phyloP scores from a whole-genome alignment of 768 basidiomycete species.

The Pisolithus albus region DNA sequence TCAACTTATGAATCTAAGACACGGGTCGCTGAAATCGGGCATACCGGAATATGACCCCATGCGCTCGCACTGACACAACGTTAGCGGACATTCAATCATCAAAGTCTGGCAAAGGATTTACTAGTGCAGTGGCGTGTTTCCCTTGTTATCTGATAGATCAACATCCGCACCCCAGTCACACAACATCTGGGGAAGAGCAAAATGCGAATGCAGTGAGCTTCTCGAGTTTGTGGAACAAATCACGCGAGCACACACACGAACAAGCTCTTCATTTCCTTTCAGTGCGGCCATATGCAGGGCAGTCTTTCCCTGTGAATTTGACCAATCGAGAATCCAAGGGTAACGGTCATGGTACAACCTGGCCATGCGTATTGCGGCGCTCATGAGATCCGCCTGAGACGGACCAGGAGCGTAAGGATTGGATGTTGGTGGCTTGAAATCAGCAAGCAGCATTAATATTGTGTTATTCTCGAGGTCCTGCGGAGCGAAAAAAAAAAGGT shows the following conservation, averaged over 20 bases:
- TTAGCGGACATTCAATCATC: conserved; percentile 1
- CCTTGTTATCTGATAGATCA: conserved; percentile 84
- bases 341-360: conserved; percentile 81
- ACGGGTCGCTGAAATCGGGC: conserved; percentile 20
- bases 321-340: conserved; percentile 86
- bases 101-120: conserved; percentile 34
- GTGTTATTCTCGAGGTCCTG: conserved; percentile 93
- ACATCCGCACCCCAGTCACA: conserved; percentile 88
- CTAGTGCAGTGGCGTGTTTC: conserved; percentile 93
- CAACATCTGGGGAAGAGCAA: conserved; percentile 58
- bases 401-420: conserved; percentile 42
- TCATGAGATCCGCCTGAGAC: conserved; percentile 54
- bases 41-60: conserved; percentile 77
- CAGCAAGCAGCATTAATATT: conserved; percentile 88
- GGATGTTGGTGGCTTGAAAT: conserved; percentile 51
- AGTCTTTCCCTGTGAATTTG: conserved; percentile 84
- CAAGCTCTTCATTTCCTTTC: conserved; percentile 86
- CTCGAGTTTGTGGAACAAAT: not conserved
- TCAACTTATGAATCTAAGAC: conserved; percentile 8
- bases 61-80: conserved; percentile 61
- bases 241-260: conserved; percentile 47
- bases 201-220: conserved; percentile 12
- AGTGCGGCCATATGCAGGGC: conserved; percentile 83
- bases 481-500: conserved; percentile 6
- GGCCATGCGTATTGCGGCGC: conserved; percentile 80